Percentiles rank a stretch among this genome's conserved stretches.
Conservation (phyloP, 2,329 filamentous ascomycete genomes). For the Purpureocillium takamizusanense region DNA sequence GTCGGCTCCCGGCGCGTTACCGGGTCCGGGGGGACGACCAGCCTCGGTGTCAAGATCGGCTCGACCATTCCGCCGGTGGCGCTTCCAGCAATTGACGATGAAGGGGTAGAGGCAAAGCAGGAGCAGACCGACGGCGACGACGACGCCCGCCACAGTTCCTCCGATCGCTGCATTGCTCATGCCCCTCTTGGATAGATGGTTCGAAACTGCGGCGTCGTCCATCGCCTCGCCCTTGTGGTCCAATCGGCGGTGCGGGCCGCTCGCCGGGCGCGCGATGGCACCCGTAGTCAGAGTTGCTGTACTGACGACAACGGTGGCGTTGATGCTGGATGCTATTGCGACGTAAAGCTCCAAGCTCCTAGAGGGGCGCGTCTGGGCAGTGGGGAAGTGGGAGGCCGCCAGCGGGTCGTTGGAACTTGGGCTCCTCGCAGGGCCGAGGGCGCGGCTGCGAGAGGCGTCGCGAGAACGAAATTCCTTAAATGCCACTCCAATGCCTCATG, state of each 20-base stretch:
- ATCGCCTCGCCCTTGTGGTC: neutral
- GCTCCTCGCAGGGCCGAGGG: constrained; percentile 1
- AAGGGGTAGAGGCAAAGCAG: constrained; percentile 30
- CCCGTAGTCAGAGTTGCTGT: neutral
- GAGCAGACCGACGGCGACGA: constrained; percentile 22
- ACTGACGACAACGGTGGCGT: neutral
- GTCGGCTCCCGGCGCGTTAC: constrained; percentile 6
- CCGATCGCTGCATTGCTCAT: constrained; percentile 26
- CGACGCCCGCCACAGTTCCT: constrained; percentile 25
- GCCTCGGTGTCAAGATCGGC: constrained; percentile 20
- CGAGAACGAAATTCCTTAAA: neutral
- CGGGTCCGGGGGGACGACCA: constrained; percentile 11
- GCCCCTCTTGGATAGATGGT: constrained; percentile 15
- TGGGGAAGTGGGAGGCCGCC: constrained; percentile 5
- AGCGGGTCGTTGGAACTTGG: neutral
- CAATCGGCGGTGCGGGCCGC: neutral
- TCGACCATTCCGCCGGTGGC: constrained; percentile 12
- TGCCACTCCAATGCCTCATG: neutral
- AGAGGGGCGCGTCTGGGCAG: neutral
- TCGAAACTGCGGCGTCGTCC: constrained; percentile 4
- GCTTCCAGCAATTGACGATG: constrained; percentile 22
- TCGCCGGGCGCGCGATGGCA: neutral
- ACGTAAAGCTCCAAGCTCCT: too few relatives aligned
- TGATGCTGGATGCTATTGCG: neutral
- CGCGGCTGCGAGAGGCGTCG: neutral